Evolutionary conservation across 345 rosid species (phyloP).

Genomic region (Noccaea bulbosa): DNA sequence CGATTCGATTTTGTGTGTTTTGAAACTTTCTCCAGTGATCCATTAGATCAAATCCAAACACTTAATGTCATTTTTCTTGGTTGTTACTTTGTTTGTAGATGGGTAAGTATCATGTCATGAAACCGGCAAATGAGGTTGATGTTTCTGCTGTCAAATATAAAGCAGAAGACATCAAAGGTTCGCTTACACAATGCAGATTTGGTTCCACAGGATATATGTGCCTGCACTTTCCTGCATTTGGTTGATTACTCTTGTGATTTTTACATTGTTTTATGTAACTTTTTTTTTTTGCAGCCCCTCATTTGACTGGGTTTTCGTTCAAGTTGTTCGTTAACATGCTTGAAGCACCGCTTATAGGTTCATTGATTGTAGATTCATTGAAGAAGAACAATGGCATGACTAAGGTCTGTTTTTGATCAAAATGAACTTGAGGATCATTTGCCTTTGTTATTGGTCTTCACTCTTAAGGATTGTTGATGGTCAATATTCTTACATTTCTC

Average conservation of each 20-base stretch:
- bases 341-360: slow-evolving; percentile 70
- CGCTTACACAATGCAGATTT: slow-evolving; percentile 16
- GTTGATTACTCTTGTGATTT: background rate
- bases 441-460: background rate
- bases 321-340: slow-evolving; percentile 61
- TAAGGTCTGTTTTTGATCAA: slow-evolving; percentile 51
- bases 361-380: slow-evolving; percentile 53
- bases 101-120: slow-evolving; percentile 65
- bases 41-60: background rate
- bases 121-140: slow-evolving; percentile 60
- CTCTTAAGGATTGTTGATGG: too few relatives aligned
- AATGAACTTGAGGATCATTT: background rate
- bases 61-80: background rate
- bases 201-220: background rate
- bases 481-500: too few relatives aligned
- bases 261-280: slow-evolving; percentile 3
- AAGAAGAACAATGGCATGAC: slow-evolving; percentile 65
- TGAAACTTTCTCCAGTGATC: background rate
- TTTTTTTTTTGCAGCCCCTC: slow-evolving; percentile 60
- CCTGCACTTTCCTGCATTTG: background rate
- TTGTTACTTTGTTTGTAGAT: slow-evolving; percentile 41
- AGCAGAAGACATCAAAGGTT: slow-evolving; percentile 59
- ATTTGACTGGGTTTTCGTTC: slow-evolving; percentile 66
- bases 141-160: slow-evolving; percentile 58
- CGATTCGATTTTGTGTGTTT: background rate